A percentile compares a stretch with the other conserved stretches of the same genome.
Conservation (phyloP, 192 early-diverging fungal species). For the Backusella circina region DNA sequence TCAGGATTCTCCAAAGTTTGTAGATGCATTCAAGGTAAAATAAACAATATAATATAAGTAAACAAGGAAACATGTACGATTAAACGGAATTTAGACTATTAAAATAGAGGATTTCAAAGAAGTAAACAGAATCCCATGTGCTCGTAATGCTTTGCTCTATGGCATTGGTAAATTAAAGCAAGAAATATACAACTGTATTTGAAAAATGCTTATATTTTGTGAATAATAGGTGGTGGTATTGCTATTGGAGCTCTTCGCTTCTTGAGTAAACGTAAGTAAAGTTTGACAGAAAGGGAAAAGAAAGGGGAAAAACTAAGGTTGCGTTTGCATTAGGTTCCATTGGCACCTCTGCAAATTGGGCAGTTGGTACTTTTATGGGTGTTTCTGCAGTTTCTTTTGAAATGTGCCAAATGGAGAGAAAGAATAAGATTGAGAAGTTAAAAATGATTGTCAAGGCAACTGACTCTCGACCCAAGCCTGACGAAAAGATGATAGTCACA, state of each 20-base stretch:
- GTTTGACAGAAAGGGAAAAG: neutral
- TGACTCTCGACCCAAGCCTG: constrained; percentile 9
- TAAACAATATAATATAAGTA: neutral
- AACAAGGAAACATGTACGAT: neutral
- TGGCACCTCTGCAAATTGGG: constrained; percentile 37
- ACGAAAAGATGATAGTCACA: constrained; percentile 12
- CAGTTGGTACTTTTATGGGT: constrained; percentile 37
- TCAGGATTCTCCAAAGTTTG: constrained; percentile 10
- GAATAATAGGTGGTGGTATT: constrained; percentile 26
- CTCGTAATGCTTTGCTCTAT: constrained; percentile 38
- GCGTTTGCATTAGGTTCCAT: constrained; percentile 24
- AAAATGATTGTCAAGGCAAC: constrained; percentile 26
- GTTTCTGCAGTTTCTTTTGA: constrained; percentile 33
- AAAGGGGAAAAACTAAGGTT: neutral
- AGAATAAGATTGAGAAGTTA: constrained; percentile 25
- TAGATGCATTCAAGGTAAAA: constrained; percentile 20
- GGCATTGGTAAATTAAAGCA: constrained; percentile 31
- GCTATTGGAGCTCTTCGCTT: constrained; percentile 35
- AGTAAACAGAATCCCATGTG: constrained; percentile 39
- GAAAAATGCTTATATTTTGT: neutral
- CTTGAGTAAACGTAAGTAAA: constrained; percentile 29
- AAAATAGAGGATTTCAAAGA: constrained; percentile 40
- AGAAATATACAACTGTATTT: neutral
- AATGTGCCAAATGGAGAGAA: constrained; percentile 35
- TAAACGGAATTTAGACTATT: constrained; percentile 25